Conservation (phyloP, 306 rosid genomes). For the Herpetospermum pedunculosum region DNA sequence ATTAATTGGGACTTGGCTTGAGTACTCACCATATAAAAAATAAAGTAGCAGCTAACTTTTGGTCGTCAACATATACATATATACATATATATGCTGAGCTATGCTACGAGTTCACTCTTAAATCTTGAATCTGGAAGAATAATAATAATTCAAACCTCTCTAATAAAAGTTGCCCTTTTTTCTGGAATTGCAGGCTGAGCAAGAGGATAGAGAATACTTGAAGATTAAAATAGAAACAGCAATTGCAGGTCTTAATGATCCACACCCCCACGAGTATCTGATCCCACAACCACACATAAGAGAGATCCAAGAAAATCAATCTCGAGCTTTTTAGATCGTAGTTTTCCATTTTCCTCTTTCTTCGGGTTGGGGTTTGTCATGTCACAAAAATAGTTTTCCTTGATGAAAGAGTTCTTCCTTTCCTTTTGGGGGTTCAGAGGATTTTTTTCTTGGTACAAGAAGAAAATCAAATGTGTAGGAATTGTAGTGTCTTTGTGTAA, state of each 20-base stretch:
- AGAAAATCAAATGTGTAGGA: not conserved
- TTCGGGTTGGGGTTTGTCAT: not conserved
- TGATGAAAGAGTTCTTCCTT: not conserved
- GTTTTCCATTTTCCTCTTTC: conserved; percentile 2
- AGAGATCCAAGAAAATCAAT: no score
- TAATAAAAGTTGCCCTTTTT: not conserved
- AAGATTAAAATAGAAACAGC: conserved; percentile 53
- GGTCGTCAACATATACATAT: no score
- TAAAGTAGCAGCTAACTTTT: no score
- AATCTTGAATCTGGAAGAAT: no score
- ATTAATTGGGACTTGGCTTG: no score
- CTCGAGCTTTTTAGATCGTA: not conserved
- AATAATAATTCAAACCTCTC: no score
- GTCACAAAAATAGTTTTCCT: conserved; percentile 4
- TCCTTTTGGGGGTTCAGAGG: not conserved
- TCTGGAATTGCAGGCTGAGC: conserved; percentile 53
- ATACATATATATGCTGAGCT: no score
- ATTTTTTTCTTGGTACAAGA: not conserved
- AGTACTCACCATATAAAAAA: no score
- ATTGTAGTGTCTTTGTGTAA: not conserved
- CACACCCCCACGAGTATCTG: conserved; percentile 66
- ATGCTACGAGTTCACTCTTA: no score
- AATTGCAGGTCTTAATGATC: conserved; percentile 63
- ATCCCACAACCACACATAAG: not conserved
- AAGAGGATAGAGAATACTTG: conserved; percentile 66